phyloP scores from a whole-genome alignment of 805 yeast genomes.

The Yamadazyma philogaea region DNA sequence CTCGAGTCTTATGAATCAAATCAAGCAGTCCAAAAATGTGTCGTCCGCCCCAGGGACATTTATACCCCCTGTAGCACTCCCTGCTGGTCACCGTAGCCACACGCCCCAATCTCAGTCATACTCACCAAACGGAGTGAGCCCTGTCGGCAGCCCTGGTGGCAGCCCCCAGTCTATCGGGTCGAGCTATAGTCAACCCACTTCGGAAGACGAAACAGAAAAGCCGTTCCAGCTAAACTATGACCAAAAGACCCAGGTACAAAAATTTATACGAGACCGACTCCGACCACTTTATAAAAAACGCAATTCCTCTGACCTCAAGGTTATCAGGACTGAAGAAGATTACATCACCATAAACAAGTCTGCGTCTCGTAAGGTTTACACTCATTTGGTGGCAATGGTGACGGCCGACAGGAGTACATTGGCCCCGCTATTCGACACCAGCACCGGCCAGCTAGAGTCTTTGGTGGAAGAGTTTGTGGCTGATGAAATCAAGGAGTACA shows the following conservation, averaged over 20 bases:
- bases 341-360: slow-evolving; percentile 62
- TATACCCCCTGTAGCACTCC: background rate
- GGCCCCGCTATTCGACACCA: slow-evolving; percentile 18
- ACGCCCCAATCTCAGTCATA: background rate
- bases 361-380: slow-evolving; percentile 60
- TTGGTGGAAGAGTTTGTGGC: slow-evolving; percentile 25
- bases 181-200: slow-evolving; percentile 10
- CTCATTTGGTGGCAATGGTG: slow-evolving; percentile 20
- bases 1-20: slow-evolving; percentile 14
- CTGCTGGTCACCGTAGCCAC: background rate
- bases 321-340: slow-evolving; percentile 29
- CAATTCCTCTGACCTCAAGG: slow-evolving; percentile 23
- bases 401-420: slow-evolving; percentile 10
- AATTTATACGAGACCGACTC: slow-evolving; percentile 50
- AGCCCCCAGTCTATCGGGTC: slow-evolving; percentile 12
- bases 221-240: slow-evolving; percentile 27
- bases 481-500: slow-evolving; percentile 17
- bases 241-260: slow-evolving; percentile 58
- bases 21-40: slow-evolving; percentile 2
- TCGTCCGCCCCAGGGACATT: too few species aligned
- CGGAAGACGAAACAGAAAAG: slow-evolving; percentile 5
- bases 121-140: background rate
- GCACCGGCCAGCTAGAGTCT: slow-evolving; percentile 15
- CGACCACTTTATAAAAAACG: slow-evolving; percentile 44
- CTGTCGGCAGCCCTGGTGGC: slow-evolving; percentile 5